These are phyloP conservation scores for Populus hybrid DNA, from an alignment of 441 rosid species.

Conservation along the genomic window DNA sequence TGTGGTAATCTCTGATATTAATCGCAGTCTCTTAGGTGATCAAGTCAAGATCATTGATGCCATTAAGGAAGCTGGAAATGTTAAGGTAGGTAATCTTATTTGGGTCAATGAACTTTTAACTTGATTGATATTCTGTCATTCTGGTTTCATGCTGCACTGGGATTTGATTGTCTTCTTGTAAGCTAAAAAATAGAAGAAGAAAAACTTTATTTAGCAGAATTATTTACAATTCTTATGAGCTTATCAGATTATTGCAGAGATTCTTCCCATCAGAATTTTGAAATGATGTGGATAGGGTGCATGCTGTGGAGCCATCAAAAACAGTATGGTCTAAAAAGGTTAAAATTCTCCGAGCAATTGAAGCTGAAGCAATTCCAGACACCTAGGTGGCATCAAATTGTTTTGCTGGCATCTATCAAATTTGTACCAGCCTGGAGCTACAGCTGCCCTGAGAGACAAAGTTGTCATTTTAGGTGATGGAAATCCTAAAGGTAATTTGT, in stretches of 20 bases:
- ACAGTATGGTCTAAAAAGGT: constrained; percentile 20
- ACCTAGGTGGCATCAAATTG: constrained; percentile 46
- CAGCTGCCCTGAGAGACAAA: too few species aligned
- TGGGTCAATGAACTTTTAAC: not conserved
- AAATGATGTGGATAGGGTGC: constrained; percentile 35
- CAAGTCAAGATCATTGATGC: constrained; percentile 37
- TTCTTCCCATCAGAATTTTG: constrained; percentile 53
- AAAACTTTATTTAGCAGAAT: too few species aligned
- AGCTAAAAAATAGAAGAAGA: too few species aligned
- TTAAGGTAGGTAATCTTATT: constrained; percentile 27
- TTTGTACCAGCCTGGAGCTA: too few species aligned
- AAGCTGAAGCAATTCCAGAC: constrained; percentile 36
- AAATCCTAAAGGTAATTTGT: too few species aligned
- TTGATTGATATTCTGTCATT: not conserved
- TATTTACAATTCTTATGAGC: too few species aligned
- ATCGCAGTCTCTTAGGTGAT: constrained; percentile 18
- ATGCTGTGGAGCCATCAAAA: constrained; percentile 35
- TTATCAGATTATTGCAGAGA: constrained; percentile 20
- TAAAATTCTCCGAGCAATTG: constrained; percentile 28
- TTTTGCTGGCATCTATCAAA: constrained; percentile 39
- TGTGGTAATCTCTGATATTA: constrained; percentile 39
- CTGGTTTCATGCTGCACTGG: too few species aligned
- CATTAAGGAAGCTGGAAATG: constrained; percentile 42
- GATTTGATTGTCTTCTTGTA: too few species aligned
- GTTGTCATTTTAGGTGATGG: too few species aligned